Conservation (phyloP, 1,139 yeast species). For the Casaregolazyma suthepensis region DNA sequence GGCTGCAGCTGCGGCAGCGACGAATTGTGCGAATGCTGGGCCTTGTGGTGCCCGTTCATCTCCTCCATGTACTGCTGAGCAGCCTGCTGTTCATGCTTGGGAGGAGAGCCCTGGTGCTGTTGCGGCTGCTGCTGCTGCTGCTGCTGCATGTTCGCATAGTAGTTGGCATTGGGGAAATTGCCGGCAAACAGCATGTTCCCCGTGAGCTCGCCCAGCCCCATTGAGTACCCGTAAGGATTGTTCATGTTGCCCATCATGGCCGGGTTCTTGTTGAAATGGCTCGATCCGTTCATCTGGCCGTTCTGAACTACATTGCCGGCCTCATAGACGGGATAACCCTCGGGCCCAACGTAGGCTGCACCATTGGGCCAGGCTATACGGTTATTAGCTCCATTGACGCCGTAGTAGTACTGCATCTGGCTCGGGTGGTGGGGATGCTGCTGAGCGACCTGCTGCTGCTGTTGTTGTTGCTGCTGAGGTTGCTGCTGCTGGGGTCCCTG, state of each 20-base stretch:
- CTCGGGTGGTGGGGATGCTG: slow-evolving; percentile 10
- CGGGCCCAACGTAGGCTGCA: slow-evolving; percentile 8
- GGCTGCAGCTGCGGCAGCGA: background rate
- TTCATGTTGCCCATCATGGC: background rate
- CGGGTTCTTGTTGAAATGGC: slow-evolving; percentile 7
- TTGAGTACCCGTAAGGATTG: slow-evolving; percentile 1
- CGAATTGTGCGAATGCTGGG: slow-evolving; percentile 1
- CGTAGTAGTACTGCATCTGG: slow-evolving; percentile 11
- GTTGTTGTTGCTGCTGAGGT: slow-evolving; percentile 13
- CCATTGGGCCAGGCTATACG: slow-evolving; percentile 6
- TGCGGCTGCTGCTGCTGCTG: slow-evolving; percentile 13
- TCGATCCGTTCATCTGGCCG: slow-evolving; percentile 6
- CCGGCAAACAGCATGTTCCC: slow-evolving; percentile 5
- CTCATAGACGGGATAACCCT: slow-evolving; percentile 10
- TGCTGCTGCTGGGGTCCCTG: slow-evolving; percentile 12
- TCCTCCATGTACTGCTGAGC: slow-evolving; percentile 9
- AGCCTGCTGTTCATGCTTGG: slow-evolving; percentile 6
- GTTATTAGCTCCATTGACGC: slow-evolving; percentile 4
- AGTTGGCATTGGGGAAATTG: slow-evolving; percentile 4
- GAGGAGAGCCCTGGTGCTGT: slow-evolving; percentile 1
- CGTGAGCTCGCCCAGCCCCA: slow-evolving; percentile 1
- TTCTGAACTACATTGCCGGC: slow-evolving; percentile 8
- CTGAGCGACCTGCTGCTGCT: slow-evolving; percentile 11
- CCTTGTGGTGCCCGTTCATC: background rate
- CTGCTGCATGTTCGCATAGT: slow-evolving; percentile 6